A percentile compares a stretch with the other conserved stretches of the same genome.
Evolutionary conservation across 2,329 filamentous ascomycete genomes (phyloP).

Genomic region (Stachybotrys chartarum): DNA sequence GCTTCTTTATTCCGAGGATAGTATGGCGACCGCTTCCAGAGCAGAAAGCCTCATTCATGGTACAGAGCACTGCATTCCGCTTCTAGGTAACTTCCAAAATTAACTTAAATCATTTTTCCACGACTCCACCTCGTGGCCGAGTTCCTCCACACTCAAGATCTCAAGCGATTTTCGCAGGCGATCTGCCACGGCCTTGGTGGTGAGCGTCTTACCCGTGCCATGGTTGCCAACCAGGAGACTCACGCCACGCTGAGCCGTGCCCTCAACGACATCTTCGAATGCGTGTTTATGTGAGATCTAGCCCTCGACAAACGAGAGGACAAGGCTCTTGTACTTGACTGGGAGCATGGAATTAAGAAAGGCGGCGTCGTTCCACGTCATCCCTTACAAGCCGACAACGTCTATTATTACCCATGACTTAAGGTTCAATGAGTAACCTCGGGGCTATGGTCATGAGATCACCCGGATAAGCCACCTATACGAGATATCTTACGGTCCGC

Average conservation of each 20-base stretch:
- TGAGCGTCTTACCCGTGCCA: conserved; percentile 40
- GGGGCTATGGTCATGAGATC: no score
- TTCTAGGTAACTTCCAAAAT: conserved; percentile 39
- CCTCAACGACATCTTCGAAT: conserved; percentile 32
- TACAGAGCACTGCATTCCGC: conserved; percentile 46
- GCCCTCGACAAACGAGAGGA: conserved; percentile 31
- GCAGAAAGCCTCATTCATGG: conserved; percentile 47
- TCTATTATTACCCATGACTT: conserved; percentile 23
- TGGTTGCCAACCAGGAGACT: conserved; percentile 37
- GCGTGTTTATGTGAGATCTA: conserved; percentile 14
- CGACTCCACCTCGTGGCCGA: conserved; percentile 32
- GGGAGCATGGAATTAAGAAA: conserved; percentile 38
- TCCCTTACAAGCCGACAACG: conserved; percentile 29
- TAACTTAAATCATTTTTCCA: conserved; percentile 40
- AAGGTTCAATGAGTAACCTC: conserved; percentile 23
- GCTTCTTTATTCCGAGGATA: conserved; percentile 42
- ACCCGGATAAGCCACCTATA: no score
- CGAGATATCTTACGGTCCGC: no score
- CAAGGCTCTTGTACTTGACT: conserved; percentile 31
- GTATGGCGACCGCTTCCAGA: conserved; percentile 35
- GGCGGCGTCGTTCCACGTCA: conserved; percentile 34
- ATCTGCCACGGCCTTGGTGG: conserved; percentile 36
- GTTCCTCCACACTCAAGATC: conserved; percentile 37
- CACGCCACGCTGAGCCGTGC: conserved; percentile 36
- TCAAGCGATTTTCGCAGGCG: conserved; percentile 36